Conservation (phyloP, 2,329 filamentous ascomycete species). For the Fusarium devonianum region DNA sequence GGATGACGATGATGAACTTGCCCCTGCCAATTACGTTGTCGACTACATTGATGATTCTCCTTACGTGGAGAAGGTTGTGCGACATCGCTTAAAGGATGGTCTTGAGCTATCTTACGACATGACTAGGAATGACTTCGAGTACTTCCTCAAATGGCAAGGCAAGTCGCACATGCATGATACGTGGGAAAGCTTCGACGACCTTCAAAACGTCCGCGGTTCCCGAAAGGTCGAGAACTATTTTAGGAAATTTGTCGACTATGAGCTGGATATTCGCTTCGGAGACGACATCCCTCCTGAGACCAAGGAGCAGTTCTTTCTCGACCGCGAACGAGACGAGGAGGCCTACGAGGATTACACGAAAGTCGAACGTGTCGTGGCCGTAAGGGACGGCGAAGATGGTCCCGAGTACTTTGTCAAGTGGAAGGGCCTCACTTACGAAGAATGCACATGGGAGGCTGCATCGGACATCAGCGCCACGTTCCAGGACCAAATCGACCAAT, state of each 20-base stretch:
- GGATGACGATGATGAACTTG: slow-evolving; percentile 66
- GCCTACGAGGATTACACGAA: slow-evolving; percentile 88
- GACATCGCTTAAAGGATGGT: slow-evolving; percentile 80
- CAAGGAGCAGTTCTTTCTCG: slow-evolving; percentile 92
- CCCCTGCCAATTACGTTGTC: slow-evolving; percentile 71
- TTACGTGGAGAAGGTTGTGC: slow-evolving; percentile 89
- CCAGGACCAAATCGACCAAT: slow-evolving; percentile 91
- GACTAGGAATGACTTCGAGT: slow-evolving; percentile 82
- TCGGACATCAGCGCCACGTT: slow-evolving; percentile 78
- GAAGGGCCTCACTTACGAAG: slow-evolving; percentile 92
- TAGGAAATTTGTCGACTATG: slow-evolving; percentile 79
- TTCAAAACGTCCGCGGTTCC: slow-evolving; percentile 81
- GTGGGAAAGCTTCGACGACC: slow-evolving; percentile 82
- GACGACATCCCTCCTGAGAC: slow-evolving; percentile 83
- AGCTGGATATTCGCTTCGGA: slow-evolving; percentile 78
- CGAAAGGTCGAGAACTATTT: slow-evolving; percentile 96
- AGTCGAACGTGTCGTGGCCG: slow-evolving; percentile 90
- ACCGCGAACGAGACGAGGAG: slow-evolving; percentile 89
- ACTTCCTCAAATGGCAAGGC: slow-evolving; percentile 94
- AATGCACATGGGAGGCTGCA: slow-evolving; percentile 90
- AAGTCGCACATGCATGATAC: slow-evolving; percentile 95
- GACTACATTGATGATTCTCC: slow-evolving; percentile 79
- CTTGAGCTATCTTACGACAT: slow-evolving; percentile 65
- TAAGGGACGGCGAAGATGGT: slow-evolving; percentile 79
- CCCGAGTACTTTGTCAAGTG: slow-evolving; percentile 96